phyloP scores from a whole-genome alignment of 331 rosid genomes.

The Acacia pycnantha region DNA sequence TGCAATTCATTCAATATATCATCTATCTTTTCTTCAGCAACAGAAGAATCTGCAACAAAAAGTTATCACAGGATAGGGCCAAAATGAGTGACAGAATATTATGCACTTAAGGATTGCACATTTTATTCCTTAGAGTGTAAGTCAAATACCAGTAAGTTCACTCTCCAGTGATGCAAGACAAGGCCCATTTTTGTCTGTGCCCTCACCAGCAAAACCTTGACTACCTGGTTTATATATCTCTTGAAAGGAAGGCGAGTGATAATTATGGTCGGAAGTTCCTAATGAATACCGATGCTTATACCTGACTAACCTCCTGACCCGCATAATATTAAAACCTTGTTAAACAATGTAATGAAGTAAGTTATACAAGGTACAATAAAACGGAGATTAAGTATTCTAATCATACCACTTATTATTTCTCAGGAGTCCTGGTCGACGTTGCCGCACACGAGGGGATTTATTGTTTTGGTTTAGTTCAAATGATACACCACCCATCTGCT shows the following conservation, averaged over 20 bases:
- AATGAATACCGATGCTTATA: constrained; percentile 59
- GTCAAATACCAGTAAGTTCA: constrained; percentile 50
- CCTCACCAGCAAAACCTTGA: constrained; percentile 32
- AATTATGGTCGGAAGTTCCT: constrained; percentile 28
- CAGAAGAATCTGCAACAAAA: constrained; percentile 44
- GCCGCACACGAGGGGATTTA: constrained; percentile 38
- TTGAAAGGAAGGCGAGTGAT: constrained; percentile 44
- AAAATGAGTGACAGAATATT: not conserved
- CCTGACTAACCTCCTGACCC: constrained; percentile 51
- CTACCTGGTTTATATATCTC: constrained; percentile 41
- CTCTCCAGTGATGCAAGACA: constrained; percentile 30
- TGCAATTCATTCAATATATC: constrained; percentile 56
- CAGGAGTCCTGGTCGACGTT: constrained; percentile 64
- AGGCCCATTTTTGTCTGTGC: constrained; percentile 32
- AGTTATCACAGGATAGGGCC: constrained; percentile 14
- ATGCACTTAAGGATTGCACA: not conserved
- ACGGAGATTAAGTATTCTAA: not conserved
- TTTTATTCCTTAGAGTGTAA: not conserved
- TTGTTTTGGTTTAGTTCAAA: constrained; percentile 42
- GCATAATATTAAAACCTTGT: constrained; percentile 22
- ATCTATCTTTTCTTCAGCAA: constrained; percentile 31
- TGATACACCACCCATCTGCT: constrained; percentile 49
- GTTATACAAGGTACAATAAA: not conserved
- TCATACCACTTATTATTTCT: constrained; percentile 49
- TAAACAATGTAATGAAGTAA: constrained; percentile 32